Evolutionary conservation across 495 filamentous ascomycete species (phyloP), one percentile per base, ranked within the genome.

Genomic region (Podospora anserina): DNA sequence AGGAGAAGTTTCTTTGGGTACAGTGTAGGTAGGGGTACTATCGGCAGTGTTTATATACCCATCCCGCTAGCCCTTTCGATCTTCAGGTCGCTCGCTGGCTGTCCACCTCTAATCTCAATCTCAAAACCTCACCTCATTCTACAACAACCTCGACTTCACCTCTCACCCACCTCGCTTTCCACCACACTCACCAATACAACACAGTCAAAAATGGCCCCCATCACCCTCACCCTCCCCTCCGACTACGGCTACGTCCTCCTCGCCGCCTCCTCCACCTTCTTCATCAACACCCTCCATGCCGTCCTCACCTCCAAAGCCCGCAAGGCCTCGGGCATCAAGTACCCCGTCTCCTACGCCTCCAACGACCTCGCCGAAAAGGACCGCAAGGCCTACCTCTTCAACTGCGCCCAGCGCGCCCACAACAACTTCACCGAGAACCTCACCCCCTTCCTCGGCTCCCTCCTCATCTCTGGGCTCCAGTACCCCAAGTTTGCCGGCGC

Each of bases 321-420:
- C 73, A 86, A 81, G 69, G 69, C 70, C 2, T 83, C 87, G 72
- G 82, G 86, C 55, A 75, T 92, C 63, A 78, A 79, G 18, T 92
- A 87, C 71, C 91, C 91, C 9, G 88, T 84, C 75, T 66, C 81
- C 73, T 93, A 92, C 73, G 90, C 87, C 32, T 85, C 79, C 44
- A 63, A 83, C 34, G 87, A 86, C 71, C 77, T 82, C 44, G 82
- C 87, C 74, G 85, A 85, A 44, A 88, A 89, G 72, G 88, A 84
- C 68, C 72, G 75, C 67, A 77, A 78, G 59, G 81, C 82, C 26
- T 83, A 72, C 67, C 65, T 70, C 54, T 83, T 84, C 74, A 83
- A 88, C 82, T 84, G 85, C 72, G 81, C 89, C 55, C 91, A 93
- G 77, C 87, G 90, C 64, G 88, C 90, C 5, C 91, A 93, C 80